These are phyloP conservation scores for Insectozyma bohioensis DNA, from an alignment of 1,139 yeast species.

Conservation along the genomic window DNA sequence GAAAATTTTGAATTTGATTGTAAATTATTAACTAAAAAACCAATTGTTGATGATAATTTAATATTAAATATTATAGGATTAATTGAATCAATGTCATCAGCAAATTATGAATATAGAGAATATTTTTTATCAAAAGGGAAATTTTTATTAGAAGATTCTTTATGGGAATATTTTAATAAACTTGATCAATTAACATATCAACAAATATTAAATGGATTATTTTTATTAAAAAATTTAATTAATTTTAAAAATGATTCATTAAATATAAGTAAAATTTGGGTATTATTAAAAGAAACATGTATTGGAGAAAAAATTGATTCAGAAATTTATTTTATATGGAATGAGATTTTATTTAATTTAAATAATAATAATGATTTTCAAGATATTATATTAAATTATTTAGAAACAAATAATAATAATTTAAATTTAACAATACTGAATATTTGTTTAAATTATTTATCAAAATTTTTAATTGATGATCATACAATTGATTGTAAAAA, in stretches of 20 bases:
- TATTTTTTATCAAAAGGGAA: slow-evolving; percentile 28
- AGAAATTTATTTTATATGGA: slow-evolving; percentile 14
- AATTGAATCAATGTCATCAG: slow-evolving; percentile 10
- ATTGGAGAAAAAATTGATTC: slow-evolving; percentile 8
- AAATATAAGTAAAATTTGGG: slow-evolving; percentile 10
- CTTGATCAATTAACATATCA: slow-evolving; percentile 3
- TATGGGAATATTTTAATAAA: slow-evolving; percentile 17
- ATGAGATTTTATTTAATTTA: slow-evolving; percentile 10
- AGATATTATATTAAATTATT: slow-evolving; percentile 8
- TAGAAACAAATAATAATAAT: slow-evolving; percentile 7
- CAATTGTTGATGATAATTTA: slow-evolving; percentile 5
- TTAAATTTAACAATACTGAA: slow-evolving; percentile 5
- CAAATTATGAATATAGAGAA: slow-evolving; percentile 24
- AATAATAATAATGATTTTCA: slow-evolving; percentile 7
- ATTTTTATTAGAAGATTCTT: slow-evolving; percentile 22
- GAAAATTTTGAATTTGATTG: slow-evolving; percentile 13
- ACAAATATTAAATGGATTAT: slow-evolving; percentile 11
- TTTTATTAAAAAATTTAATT: slow-evolving; percentile 11
- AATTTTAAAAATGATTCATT: slow-evolving; percentile 10
- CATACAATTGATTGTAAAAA: slow-evolving; percentile 3
- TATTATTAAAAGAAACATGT: slow-evolving; percentile 7
- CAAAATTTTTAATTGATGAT: slow-evolving; percentile 10
- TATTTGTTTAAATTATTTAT: slow-evolving; percentile 13
- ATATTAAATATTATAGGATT: slow-evolving; percentile 7
- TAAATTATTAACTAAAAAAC: slow-evolving; percentile 6